Evolutionary conservation across 2,329 filamentous ascomycete genomes (phyloP).

Genomic region (Colletotrichum sansevieriae): DNA sequence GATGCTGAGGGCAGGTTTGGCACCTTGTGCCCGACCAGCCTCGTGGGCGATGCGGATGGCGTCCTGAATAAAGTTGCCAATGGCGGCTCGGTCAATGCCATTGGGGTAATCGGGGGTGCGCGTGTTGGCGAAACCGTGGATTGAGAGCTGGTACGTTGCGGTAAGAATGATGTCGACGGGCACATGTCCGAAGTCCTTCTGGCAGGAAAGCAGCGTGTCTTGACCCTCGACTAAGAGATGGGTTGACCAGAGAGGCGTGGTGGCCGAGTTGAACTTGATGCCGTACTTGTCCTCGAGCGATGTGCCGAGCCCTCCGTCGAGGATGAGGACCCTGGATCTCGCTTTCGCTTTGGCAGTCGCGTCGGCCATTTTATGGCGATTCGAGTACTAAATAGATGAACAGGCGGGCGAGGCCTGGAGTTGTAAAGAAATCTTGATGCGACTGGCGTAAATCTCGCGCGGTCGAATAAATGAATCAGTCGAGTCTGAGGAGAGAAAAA

Average conservation of each 20-base stretch:
- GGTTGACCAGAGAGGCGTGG: slow-evolving; percentile 75
- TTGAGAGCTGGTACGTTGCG: slow-evolving; percentile 75
- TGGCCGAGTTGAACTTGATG: slow-evolving; percentile 61
- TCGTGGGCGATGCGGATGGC: slow-evolving; percentile 59
- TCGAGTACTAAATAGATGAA: background rate
- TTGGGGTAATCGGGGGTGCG: slow-evolving; percentile 55
- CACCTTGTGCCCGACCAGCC: slow-evolving; percentile 46
- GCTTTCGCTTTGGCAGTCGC: background rate
- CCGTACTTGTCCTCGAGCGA: slow-evolving; percentile 71
- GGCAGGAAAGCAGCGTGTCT: slow-evolving; percentile 65
- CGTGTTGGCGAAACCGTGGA: slow-evolving; percentile 67
- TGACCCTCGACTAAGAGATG: slow-evolving; percentile 71
- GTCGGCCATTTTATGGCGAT: slow-evolving; percentile 24
- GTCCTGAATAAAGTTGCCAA: slow-evolving; percentile 57
- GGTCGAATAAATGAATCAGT: background rate
- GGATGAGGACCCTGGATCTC: slow-evolving; percentile 56
- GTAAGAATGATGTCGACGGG: slow-evolving; percentile 75
- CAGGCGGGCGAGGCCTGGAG: background rate
- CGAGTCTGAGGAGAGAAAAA: background rate
- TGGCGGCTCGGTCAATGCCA: slow-evolving; percentile 56
- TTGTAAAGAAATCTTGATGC: background rate
- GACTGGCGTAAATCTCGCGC: too few species aligned
- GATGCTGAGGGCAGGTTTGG: slow-evolving; percentile 68
- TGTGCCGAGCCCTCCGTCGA: slow-evolving; percentile 78
- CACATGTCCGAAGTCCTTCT: slow-evolving; percentile 66